Percentiles rank a stretch among this genome's conserved stretches.
Evolutionary conservation across 1,284 basidiomycete species (phyloP).

Genomic region (Leccinum angustisporum): DNA sequence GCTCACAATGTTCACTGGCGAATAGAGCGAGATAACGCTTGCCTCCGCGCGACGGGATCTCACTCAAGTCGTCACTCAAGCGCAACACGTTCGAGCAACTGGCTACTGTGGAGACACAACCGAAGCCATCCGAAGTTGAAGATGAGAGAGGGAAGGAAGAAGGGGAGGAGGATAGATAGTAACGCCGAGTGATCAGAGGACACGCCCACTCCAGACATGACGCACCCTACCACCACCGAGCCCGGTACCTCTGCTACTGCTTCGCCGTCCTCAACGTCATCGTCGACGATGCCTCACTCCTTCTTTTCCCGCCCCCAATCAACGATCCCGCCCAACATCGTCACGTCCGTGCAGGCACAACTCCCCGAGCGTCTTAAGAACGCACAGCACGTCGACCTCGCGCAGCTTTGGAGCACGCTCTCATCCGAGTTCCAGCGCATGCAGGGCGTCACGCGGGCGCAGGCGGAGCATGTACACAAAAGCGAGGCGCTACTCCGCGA

Average conservation of each 20-base stretch:
- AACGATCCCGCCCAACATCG: conserved; percentile 68
- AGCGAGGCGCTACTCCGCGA: conserved; percentile 74
- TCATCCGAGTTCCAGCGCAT: conserved; percentile 71
- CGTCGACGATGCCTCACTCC: conserved; percentile 37
- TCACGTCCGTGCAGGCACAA: conserved; percentile 64
- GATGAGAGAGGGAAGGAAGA: conserved; percentile 10
- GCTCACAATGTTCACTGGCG: conserved; percentile 3
- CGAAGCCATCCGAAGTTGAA: conserved; percentile 7
- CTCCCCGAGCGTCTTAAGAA: conserved; percentile 66
- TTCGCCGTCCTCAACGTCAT: conserved; percentile 6
- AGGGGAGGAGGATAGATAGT: not conserved
- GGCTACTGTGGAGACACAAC: conserved; percentile 36
- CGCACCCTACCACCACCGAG: conserved; percentile 28
- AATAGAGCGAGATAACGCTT: conserved; percentile 73
- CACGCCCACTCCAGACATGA: conserved; percentile 19
- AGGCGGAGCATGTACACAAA: conserved; percentile 81
- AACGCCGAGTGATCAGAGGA: conserved; percentile 21
- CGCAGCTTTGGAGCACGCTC: conserved; percentile 63
- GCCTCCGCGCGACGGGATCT: conserved; percentile 77
- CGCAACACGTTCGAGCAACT: conserved; percentile 77
- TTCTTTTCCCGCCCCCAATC: conserved; percentile 72
- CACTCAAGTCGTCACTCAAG: conserved; percentile 74
- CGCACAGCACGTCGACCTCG: conserved; percentile 63
- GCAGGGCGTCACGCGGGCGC: conserved; percentile 68
- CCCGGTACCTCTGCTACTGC: conserved; percentile 17